phyloP scores from a whole-genome alignment of 345 rosid species.

The Tarenaya hassleriana region DNA sequence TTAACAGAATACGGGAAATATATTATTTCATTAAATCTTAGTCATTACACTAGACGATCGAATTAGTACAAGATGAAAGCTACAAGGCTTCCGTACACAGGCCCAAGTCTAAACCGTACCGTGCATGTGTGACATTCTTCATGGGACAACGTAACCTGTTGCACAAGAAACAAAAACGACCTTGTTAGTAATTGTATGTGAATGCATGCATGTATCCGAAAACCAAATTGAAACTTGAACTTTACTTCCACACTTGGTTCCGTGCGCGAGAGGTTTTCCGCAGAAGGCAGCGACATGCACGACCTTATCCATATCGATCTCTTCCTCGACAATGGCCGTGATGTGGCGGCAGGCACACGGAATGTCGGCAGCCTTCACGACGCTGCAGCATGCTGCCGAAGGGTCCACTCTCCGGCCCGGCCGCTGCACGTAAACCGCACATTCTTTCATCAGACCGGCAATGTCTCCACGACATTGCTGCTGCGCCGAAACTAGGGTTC shows the following conservation, averaged over 20 bases:
- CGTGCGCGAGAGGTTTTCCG: conserved; percentile 30
- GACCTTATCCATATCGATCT: conserved; percentile 31
- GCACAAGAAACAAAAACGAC: conserved; percentile 13
- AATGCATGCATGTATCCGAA: not conserved
- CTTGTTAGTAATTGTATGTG: too few relatives aligned
- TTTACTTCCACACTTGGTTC: conserved; percentile 36
- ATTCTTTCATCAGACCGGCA: conserved; percentile 30
- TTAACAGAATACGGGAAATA: too few relatives aligned
- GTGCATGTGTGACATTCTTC: not conserved
- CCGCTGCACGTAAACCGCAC: conserved; percentile 31
- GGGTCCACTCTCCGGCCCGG: conserved; percentile 30
- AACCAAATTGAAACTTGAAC: not conserved
- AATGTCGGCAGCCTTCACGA: conserved; percentile 28
- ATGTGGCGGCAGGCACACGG: conserved; percentile 24
- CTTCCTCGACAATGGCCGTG: conserved; percentile 20
- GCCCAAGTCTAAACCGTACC: too few relatives aligned
- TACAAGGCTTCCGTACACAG: too few relatives aligned
- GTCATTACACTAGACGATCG: too few relatives aligned
- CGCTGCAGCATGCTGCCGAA: conserved; percentile 22
- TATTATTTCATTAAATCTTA: too few relatives aligned
- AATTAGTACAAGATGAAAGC: too few relatives aligned
- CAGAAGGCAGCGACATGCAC: conserved; percentile 32
- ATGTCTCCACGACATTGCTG: conserved; percentile 31
- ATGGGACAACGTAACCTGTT: conserved; percentile 26
- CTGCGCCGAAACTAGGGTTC: conserved; percentile 22